Evolutionary conservation across 1,284 basidiomycete genomes (phyloP).

Genomic region (Fomitopsis betulina): DNA sequence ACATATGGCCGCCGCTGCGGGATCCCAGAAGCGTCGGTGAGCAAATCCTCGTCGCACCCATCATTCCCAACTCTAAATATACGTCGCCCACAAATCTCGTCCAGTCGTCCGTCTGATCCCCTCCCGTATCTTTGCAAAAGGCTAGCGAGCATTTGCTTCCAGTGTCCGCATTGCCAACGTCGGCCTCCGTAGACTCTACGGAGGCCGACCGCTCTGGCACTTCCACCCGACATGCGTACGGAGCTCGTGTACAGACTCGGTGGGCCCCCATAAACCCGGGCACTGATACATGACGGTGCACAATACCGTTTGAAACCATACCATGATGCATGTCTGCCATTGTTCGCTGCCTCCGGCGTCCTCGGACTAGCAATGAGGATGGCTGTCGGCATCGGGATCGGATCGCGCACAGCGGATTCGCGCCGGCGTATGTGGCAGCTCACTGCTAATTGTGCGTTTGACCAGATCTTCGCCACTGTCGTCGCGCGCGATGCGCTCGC

Average conservation of each 20-base stretch:
- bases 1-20: no score
- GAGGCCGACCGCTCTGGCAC: no score
- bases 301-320: background rate
- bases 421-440: background rate
- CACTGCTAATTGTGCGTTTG: background rate
- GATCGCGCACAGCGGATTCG: background rate
- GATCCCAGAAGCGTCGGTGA: no score
- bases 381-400: background rate
- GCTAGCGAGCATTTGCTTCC: no score
- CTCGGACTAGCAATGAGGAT: background rate
- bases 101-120: no score
- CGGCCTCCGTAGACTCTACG: no score
- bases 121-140: no score
- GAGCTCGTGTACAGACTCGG: background rate
- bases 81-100: no score
- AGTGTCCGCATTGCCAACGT: no score
- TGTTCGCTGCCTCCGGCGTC: background rate
- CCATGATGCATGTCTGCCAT: background rate
- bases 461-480: background rate
- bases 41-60: no score
- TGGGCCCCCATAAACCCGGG: background rate
- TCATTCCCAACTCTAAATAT: no score
- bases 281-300: background rate
- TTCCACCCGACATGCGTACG: no score
- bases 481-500: background rate